Base-by-base conservation (phyloP, 1,284 basidiomycete genomes). In the Moniliella sp. region DNA sequence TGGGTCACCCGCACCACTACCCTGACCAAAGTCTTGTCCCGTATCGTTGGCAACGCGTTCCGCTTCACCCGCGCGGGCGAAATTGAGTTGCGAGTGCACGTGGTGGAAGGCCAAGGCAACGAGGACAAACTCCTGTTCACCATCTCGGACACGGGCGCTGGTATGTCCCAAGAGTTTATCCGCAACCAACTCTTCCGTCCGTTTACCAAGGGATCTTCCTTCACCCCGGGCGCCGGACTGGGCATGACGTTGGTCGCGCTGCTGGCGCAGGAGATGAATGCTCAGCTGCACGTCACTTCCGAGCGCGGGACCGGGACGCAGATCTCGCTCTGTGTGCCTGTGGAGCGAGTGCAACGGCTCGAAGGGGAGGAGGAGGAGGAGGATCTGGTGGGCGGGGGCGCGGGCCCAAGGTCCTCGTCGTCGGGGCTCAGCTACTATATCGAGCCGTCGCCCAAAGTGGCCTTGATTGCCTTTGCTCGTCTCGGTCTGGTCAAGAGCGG, bases 161-260 rank as follows among this genome's bases (percentile, higher is more conserved):
- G 45, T 15, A 47, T 47, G 45, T 40, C 42, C 21, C 39, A 42
- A 16, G 42, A 41, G 8, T 46, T 46, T 15, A 37, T 35, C 35
- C 30, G 28, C 13, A 38, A 36, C 15, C 36, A 45, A 25, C 42
- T 47, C 17, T 37, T 40, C 7, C 25, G 33, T 15, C 48, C 48
- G 10, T 51, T 49, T 29, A 36, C 27, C 32, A 51, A 51, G 29
- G 44, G 39, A 8, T 43, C 46, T 21, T 33, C 38, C 15, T 49
- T 51, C 36, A 33, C 35, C 29, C 38, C 41, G 14, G 48, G 48
- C n/a, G 43, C 42, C 8, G 48, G 48, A 21, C 37, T 51, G 4
- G 44, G 45, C 9, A 42, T 47, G 32, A 44, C 46, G 11, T 46
- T 50, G n/a, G 46, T 43, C 5, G 45, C 48, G 3, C 40, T 39